Evolutionary conservation across 148 eudicot species (phyloP).

Genomic region (Persicaria maculosa): DNA sequence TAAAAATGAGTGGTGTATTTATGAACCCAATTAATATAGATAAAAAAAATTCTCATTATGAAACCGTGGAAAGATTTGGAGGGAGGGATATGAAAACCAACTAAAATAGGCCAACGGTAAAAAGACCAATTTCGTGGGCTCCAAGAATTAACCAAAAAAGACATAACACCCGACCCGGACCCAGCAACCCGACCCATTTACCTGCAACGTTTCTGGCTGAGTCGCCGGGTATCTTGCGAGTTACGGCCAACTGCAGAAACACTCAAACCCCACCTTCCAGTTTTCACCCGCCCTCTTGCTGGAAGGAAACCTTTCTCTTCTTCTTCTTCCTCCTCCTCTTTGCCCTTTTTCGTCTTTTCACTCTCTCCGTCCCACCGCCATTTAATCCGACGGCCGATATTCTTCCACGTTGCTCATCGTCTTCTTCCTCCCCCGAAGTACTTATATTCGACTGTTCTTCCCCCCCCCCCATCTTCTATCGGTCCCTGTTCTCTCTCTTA

Average conservation of each 20-base stretch:
- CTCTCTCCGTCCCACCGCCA: conserved; percentile 8
- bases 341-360: conserved; percentile 40
- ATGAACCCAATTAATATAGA: too few species aligned
- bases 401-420: conserved; percentile 33
- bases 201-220: conserved; percentile 8
- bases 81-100: too few species aligned
- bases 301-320: conserved; percentile 2
- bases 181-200: neutral
- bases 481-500: conserved; percentile 22
- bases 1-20: too few species aligned
- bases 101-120: neutral
- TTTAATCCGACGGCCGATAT: conserved; percentile 27
- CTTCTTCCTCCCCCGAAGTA: conserved; percentile 18
- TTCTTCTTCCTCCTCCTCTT: conserved; percentile 6
- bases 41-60: too few species aligned
- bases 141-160: neutral
- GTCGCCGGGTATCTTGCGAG: conserved; percentile 8
- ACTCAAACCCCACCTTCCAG: conserved; percentile 11
- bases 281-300: conserved; percentile 8
- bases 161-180: neutral
- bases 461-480: conserved; percentile 17
- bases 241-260: conserved; percentile 11
- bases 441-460: conserved; percentile 8
- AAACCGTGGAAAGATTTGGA: too few species aligned
- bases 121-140: neutral